phyloP scores from a whole-genome alignment of 805 yeast species.

The Ogataea ganodermae region DNA sequence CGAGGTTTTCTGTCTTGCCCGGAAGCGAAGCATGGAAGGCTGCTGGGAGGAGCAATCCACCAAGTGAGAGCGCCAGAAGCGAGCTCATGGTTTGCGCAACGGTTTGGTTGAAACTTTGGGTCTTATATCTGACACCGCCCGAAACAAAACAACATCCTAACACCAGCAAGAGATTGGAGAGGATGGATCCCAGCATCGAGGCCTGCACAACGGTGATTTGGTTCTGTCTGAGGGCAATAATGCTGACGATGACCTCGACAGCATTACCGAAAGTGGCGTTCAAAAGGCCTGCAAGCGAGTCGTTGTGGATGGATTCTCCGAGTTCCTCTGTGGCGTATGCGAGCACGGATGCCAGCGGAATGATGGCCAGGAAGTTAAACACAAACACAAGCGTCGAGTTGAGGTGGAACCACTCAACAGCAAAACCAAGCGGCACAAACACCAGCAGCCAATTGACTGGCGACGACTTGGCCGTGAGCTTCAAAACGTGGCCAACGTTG shows the following conservation, averaged over 20 bases:
- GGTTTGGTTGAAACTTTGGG: conserved; percentile 90
- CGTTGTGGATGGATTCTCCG: conserved; percentile 77
- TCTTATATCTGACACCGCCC: conserved; percentile 85
- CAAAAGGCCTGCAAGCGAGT: conserved; percentile 88
- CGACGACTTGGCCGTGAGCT: conserved; percentile 30
- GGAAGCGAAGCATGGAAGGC: conserved; percentile 88
- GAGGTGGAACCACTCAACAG: conserved; percentile 64
- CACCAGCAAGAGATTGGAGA: conserved; percentile 85
- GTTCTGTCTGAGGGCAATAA: conserved; percentile 82
- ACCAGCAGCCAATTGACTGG: conserved; percentile 75
- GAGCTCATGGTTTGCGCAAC: conserved; percentile 99
- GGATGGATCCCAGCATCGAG: conserved; percentile 91
- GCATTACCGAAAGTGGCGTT: conserved; percentile 99
- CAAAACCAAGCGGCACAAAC: conserved; percentile 86
- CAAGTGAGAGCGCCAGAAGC: conserved; percentile 84
- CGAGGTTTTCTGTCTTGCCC: conserved; percentile 27
- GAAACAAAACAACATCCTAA: conserved; percentile 94
- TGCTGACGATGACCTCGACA: conserved; percentile 91
- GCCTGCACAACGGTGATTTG: conserved; percentile 96
- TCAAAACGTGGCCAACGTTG: conserved; percentile 7
- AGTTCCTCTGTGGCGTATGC: conserved; percentile 94
- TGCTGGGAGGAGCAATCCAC: conserved; percentile 90
- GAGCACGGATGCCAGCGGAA: conserved; percentile 87
- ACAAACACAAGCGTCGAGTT: conserved; percentile 58
- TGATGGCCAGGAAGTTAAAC: conserved; percentile 84